phyloP scores from a whole-genome alignment of 495 filamentous ascomycete species.

The Aspergillus cavernicola region DNA sequence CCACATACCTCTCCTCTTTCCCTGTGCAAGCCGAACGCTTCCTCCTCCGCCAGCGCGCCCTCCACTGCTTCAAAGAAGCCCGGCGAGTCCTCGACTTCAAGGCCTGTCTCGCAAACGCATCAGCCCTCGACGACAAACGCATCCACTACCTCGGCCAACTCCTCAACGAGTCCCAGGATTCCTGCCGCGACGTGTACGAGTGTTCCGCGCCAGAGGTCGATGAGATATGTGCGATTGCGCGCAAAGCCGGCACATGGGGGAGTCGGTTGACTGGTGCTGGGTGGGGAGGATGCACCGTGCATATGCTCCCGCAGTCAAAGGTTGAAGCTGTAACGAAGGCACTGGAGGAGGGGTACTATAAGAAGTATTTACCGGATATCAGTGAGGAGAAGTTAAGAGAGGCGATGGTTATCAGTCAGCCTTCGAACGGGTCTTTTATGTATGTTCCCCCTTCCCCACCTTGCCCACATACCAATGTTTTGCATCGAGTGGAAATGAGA shows the following conservation, averaged over 20 bases:
- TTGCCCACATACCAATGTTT: neutral
- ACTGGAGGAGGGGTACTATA: constrained; percentile 79
- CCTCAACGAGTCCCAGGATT: constrained; percentile 84
- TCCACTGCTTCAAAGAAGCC: constrained; percentile 89
- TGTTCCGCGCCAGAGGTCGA: constrained; percentile 91
- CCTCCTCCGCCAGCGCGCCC: constrained; percentile 76
- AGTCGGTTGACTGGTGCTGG: constrained; percentile 89
- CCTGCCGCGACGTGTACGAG: constrained; percentile 79
- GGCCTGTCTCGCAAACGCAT: constrained; percentile 55
- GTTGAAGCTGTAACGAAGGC: constrained; percentile 76
- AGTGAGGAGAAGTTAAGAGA: constrained; percentile 66
- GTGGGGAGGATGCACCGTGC: constrained; percentile 95
- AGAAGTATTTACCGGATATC: constrained; percentile 64
- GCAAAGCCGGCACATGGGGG: constrained; percentile 74
- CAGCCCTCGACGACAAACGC: constrained; percentile 53
- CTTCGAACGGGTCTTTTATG: constrained; percentile 52
- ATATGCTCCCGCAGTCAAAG: constrained; percentile 82
- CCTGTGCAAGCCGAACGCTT: constrained; percentile 86
- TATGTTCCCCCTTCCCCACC: constrained; percentile 22
- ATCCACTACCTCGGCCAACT: constrained; percentile 73
- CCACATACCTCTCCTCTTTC: constrained; percentile 75
- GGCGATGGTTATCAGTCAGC: constrained; percentile 87
- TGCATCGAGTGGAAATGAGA: neutral
- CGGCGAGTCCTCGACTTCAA: constrained; percentile 82
- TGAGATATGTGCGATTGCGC: constrained; percentile 75